Base-by-base conservation (phyloP, 352 stramenopile species). In the Thalassiosira exigua region DNA sequence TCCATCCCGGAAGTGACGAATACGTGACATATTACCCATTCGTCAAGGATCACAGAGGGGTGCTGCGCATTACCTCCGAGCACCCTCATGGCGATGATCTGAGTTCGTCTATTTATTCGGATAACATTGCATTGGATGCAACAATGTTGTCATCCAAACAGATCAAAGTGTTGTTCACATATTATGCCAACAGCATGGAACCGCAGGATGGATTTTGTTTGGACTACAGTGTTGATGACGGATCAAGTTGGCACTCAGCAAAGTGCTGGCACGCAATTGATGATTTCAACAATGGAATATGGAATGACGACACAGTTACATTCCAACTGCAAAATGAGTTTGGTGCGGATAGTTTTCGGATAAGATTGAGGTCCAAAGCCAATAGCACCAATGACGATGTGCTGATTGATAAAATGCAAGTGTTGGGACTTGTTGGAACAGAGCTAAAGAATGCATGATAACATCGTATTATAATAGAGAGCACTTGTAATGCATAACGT, bases 261-360 rank as follows among this genome's bases (percentile, higher is more conserved):
- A 69, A 71, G 36, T 82, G 73, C 58, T 76, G 65, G 64, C 30
- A 33, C 12, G 48, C 11, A 3, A 51, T 53, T n/a, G 19, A 44
- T 2, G 57, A 82, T 42, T 75, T 82, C 60, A 66, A 72, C 24
- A 82, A 82, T 53, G 48, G 59, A 51, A 46, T 52, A 11, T 82
- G 74, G 74, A 30, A 76, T 17, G 74, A 82, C 30, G 51, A 67
- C 21, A 26, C 36, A 50, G 42, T 42, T 30, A 27, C 30, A 17
- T 22, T 59, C 39, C 46, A 4, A 7, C 5, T 24, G 7, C 5
- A 56, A 56, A 7, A 56, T 56, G 7, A 56, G 4, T 27, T 19
- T 14, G 36, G 14, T 44, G 36, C 36, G 36, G 36, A 44, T 44
- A 44, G 36, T 44, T 44, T 56, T 19, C 9, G 46, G n/a, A 56